These are phyloP conservation scores for Salix brachista DNA, from an alignment of 345 rosid genomes.

Conservation along the genomic window DNA sequence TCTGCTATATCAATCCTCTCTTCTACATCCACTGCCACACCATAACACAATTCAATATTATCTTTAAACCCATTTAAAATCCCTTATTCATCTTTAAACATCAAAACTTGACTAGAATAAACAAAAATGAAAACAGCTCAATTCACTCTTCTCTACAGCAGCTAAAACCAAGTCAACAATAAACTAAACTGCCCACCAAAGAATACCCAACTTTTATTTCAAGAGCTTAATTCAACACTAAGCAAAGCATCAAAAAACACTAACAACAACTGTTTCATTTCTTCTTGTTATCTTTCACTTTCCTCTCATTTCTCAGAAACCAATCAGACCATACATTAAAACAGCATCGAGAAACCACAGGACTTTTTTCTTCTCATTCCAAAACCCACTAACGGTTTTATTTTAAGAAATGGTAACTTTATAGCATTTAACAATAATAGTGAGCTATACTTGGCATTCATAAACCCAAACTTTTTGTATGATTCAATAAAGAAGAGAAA, in stretches of 20 bases:
- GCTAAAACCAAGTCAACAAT: background rate
- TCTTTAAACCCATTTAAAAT: background rate
- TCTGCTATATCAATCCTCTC: constrained; percentile 37
- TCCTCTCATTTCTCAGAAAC: background rate
- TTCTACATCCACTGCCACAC: constrained; percentile 50
- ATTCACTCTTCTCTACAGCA: too few species aligned
- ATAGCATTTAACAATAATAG: background rate
- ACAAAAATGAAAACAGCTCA: background rate
- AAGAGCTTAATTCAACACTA: background rate
- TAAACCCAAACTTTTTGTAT: background rate
- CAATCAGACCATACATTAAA: background rate
- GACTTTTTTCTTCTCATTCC: background rate
- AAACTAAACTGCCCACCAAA: background rate
- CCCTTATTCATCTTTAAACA: background rate
- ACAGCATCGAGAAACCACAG: background rate
- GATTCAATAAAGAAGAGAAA: background rate
- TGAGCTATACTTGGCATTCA: background rate
- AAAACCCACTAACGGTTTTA: background rate
- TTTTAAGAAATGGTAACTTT: background rate
- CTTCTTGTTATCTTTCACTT: background rate
- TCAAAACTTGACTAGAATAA: background rate
- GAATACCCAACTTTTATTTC: background rate
- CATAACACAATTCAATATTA: constrained; percentile 9
- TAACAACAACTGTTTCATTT: background rate
- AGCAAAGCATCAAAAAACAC: background rate